These are phyloP conservation scores for Zymoseptoria ardabiliae DNA, from an alignment of 2,329 filamentous ascomycete species.

Conservation along the genomic window DNA sequence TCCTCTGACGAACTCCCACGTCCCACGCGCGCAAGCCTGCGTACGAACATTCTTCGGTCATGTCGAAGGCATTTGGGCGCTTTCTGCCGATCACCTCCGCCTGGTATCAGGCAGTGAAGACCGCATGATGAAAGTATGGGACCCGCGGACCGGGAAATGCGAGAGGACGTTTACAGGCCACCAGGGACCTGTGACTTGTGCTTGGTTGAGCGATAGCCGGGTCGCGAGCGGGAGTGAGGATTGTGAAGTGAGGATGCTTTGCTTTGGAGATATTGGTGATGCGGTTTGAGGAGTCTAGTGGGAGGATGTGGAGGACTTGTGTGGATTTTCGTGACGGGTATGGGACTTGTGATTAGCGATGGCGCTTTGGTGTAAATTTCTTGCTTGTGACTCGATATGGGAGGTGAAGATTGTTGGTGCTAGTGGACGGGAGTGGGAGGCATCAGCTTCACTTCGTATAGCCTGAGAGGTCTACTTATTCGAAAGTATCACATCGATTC, in stretches of 20 bases:
- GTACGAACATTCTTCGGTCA: constrained; percentile 94
- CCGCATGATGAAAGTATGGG: constrained; percentile 93
- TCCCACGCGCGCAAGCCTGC: constrained; percentile 47
- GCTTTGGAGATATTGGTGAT: constrained; percentile 24
- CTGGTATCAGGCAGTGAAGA: constrained; percentile 88
- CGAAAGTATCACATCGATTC: not conserved
- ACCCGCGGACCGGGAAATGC: constrained; percentile 82
- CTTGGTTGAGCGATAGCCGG: constrained; percentile 80
- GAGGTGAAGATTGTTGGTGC: not conserved
- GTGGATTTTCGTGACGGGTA: not conserved
- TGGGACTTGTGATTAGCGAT: constrained; percentile 4
- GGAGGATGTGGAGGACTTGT: not conserved
- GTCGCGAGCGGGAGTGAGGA: constrained; percentile 93
- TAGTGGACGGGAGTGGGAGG: not conserved
- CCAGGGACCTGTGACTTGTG: constrained; percentile 83
- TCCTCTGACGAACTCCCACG: constrained; percentile 29
- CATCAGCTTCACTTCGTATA: not conserved
- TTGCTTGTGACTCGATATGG: not conserved
- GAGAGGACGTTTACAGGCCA: constrained; percentile 90
- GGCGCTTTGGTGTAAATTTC: constrained; percentile 6
- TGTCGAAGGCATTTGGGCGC: constrained; percentile 89
- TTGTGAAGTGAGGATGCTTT: constrained; percentile 68
- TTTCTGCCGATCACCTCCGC: constrained; percentile 80
- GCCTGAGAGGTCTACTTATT: not conserved
- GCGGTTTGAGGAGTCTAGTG: not conserved